Base-by-base conservation (phyloP, 75 land plant species). In the Cunninghamia lanceolata region DNA sequence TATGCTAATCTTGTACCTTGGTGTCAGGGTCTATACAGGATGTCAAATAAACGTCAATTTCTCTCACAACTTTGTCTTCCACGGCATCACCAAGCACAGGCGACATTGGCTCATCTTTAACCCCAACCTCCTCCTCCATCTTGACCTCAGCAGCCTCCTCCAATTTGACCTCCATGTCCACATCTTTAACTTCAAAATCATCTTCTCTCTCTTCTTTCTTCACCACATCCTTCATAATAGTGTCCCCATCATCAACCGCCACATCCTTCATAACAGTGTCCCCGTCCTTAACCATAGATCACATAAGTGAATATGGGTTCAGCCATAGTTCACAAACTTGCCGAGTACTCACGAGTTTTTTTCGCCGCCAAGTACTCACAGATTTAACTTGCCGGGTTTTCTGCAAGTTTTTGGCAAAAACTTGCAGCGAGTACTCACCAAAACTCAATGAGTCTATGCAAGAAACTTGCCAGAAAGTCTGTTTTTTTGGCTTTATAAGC, bases 31-130 rank as follows among this genome's bases (percentile, higher is more conserved):
- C 94, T 42, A 90, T 77, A 7, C 75, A 53, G 30, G 94, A 94
- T 85, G 83, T 88, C 83, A 93, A 86, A 87, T 89, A 92, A 14
- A 95, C 94, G 56, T 95, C 97, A 66, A 95, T 94, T 86, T 95
- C 97, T 4, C 96, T 85, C 19, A 95, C 91, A 73, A 95, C 93
- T 16, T 45, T 73, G 86, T 95, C 93, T 50, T 84, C 93, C 9
- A 73, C 52, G 3, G 75, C 68, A 17, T 77, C 50, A 38, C 43
- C 81, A 78, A 34, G 21, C 8, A 25, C 68, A 25, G 68, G 68
- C 28, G 68, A 63, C n/a, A 63, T 63, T 45, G 35, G 43, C 82
- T 80, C 50, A n/a, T 80, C 82, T 45, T 80, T 80, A 80, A 80
- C 10, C 47, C 45, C 82, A n/a, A 25, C 47, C 47, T 80, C 82